A percentile compares a stretch with the other conserved stretches of the same genome.
phyloP scores from a whole-genome alignment of 139 green algal species.

The Tetradesmus lagerheimii region DNA sequence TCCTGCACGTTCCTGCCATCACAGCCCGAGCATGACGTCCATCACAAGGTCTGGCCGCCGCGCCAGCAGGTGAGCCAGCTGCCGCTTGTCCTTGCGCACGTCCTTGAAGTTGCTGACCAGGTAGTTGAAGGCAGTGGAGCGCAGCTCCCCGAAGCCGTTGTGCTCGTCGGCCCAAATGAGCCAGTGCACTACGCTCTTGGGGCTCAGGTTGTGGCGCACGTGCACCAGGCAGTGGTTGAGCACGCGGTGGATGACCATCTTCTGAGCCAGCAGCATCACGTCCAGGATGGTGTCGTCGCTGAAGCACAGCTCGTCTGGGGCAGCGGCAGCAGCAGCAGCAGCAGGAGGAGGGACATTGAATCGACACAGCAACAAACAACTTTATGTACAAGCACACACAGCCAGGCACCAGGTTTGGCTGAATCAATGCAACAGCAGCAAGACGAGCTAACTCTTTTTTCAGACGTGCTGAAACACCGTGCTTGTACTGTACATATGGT shows the following conservation, averaged over 20 bases:
- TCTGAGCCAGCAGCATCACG: constrained; percentile 45
- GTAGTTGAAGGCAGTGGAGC: constrained; percentile 40
- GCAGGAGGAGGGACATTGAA: too few species aligned
- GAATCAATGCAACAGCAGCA: too few species aligned
- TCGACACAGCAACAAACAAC: too few species aligned
- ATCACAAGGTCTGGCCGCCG: constrained; percentile 31
- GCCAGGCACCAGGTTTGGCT: too few species aligned
- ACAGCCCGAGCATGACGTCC: constrained; percentile 38
- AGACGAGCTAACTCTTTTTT: too few species aligned
- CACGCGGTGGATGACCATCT: constrained; percentile 42
- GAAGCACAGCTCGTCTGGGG: constrained; percentile 35
- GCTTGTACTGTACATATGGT: too few species aligned
- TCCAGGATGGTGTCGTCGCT: constrained; percentile 38
- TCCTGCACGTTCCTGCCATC: not conserved
- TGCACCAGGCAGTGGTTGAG: constrained; percentile 44
- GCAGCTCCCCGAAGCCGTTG: constrained; percentile 35
- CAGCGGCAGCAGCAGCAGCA: not conserved
- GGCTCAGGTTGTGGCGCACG: constrained; percentile 38
- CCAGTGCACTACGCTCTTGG: constrained; percentile 36
- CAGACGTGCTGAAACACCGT: too few species aligned
- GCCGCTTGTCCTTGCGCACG: constrained; percentile 26
- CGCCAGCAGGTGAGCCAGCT: constrained; percentile 14
- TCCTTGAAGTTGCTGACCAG: constrained; percentile 42
- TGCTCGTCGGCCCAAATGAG: constrained; percentile 44
- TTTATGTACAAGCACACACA: too few species aligned